These are phyloP conservation scores for Solanum clarkiae DNA, from an alignment of 257 asterid species.

Conservation along the genomic window DNA sequence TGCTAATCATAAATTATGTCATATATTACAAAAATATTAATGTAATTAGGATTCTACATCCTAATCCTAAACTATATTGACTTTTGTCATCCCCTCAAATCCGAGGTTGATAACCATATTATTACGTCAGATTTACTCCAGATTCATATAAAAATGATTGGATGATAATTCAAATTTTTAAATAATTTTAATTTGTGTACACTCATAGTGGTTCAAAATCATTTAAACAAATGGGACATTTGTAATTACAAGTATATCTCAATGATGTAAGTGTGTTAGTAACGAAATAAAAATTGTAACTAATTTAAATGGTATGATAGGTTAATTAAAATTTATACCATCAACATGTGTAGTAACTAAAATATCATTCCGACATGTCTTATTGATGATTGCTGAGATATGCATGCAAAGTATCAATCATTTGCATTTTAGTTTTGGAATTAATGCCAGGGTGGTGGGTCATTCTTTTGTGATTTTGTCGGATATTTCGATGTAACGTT, in stretches of 20 bases:
- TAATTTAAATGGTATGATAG: too few relatives aligned
- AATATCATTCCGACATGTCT: neutral
- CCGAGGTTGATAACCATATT: too few relatives aligned
- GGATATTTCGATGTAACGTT: neutral
- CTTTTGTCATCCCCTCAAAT: too few relatives aligned
- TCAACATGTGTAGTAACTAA: too few relatives aligned
- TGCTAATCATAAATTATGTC: too few relatives aligned
- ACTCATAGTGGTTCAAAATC: too few relatives aligned
- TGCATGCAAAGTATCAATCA: neutral
- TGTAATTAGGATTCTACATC: neutral
- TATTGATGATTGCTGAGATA: neutral
- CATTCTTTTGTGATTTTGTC: neutral
- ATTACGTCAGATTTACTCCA: too few relatives aligned
- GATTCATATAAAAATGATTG: neutral
- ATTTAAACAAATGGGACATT: too few relatives aligned
- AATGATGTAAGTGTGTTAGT: neutral
- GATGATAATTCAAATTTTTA: neutral
- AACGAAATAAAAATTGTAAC: neutral
- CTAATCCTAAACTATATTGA: too few relatives aligned
- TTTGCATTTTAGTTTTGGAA: neutral
- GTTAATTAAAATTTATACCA: too few relatives aligned
- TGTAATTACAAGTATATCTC: too few relatives aligned
- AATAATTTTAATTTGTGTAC: neutral
- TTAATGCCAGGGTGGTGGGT: neutral
- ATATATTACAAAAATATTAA: too few relatives aligned